Conservation (phyloP, 2,329 filamentous ascomycete species). For the Huntiella omanensis region DNA sequence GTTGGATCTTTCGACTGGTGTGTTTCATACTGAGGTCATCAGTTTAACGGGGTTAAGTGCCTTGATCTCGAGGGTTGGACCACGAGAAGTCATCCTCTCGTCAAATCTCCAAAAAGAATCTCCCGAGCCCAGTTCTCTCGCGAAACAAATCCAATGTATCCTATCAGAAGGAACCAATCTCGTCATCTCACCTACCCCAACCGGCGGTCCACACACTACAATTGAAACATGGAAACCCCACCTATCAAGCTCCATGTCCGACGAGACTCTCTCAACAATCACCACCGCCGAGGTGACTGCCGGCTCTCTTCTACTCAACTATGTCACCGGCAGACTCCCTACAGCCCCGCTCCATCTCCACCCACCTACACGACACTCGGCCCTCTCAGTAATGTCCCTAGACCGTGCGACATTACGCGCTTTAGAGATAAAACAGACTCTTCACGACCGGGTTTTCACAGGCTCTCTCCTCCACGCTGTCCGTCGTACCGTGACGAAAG, state of each 20-base stretch:
- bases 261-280: too few species aligned
- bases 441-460: slow-evolving; percentile 57
- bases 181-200: too few species aligned
- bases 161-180: neutral
- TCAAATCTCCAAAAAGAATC: too few species aligned
- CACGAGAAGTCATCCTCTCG: slow-evolving; percentile 60
- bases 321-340: slow-evolving; percentile 61
- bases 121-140: slow-evolving; percentile 26
- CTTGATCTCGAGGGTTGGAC: slow-evolving; percentile 62
- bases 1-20: slow-evolving; percentile 87
- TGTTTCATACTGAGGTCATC: slow-evolving; percentile 72
- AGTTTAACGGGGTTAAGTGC: slow-evolving; percentile 56
- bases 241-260: neutral
- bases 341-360: slow-evolving; percentile 67
- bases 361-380: slow-evolving; percentile 55
- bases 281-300: slow-evolving; percentile 44
- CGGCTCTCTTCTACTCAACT: slow-evolving; percentile 64
- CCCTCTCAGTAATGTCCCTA: slow-evolving; percentile 66
- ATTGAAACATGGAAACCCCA: neutral
- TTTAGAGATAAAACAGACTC: slow-evolving; percentile 73
- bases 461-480: slow-evolving; percentile 85
- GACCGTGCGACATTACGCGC: slow-evolving; percentile 83
- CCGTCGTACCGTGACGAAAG: slow-evolving; percentile 75
- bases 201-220: neutral
- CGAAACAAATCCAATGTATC: slow-evolving; percentile 19